These are phyloP conservation scores for Cyberlindnera nakhonratchasimensis DNA, from an alignment of 805 yeast species.

Conservation along the genomic window DNA sequence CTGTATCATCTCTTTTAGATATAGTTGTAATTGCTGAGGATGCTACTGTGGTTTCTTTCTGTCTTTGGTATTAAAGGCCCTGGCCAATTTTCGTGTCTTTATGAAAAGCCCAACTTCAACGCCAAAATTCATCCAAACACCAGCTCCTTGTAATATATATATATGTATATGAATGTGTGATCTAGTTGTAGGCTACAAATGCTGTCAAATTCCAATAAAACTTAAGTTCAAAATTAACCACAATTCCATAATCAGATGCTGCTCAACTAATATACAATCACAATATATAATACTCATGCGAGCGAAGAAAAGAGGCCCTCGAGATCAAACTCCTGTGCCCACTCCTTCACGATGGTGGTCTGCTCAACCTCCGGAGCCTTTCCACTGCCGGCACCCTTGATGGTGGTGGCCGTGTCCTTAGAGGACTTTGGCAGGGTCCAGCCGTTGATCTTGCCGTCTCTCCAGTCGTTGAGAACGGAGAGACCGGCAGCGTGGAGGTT, in stretches of 20 bases:
- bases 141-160: background rate
- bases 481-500: slow-evolving; percentile 82
- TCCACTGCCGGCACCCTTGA: slow-evolving; percentile 29
- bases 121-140: slow-evolving; percentile 3
- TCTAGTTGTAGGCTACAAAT: no score
- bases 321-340: slow-evolving; percentile 94
- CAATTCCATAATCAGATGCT: no score
- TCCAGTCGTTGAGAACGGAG: slow-evolving; percentile 88
- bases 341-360: slow-evolving; percentile 77
- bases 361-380: slow-evolving; percentile 39
- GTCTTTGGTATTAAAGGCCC: no score
- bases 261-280: background rate
- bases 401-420: slow-evolving; percentile 34
- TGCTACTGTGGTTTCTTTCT: no score
- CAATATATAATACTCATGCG: slow-evolving; percentile 25
- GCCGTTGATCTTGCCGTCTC: slow-evolving; percentile 91
- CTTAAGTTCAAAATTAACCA: no score
- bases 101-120: no score
- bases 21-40: no score
- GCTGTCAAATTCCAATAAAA: no score
- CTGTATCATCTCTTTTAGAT: no score
- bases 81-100: background rate
- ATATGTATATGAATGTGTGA: background rate
- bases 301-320: slow-evolving; percentile 64
- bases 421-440: slow-evolving; percentile 78